Evolutionary conservation across 805 yeast genomes (phyloP), one percentile per base, ranked within the genome.

Genomic region (Monosporozyma yasuniensis): DNA sequence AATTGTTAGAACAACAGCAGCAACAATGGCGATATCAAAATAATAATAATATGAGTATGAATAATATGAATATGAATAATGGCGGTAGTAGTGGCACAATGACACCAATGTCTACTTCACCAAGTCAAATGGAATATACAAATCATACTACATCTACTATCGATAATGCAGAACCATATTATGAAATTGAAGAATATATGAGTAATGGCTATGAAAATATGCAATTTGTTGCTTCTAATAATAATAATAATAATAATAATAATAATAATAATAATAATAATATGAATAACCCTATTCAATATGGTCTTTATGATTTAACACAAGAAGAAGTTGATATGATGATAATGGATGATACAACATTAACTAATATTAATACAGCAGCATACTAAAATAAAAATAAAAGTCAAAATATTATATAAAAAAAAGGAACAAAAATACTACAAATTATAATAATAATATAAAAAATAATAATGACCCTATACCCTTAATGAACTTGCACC

Each of bases 101-200:
- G 35, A 39, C 44, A 10, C 48, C 47, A 27, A 44, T 45, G 22
- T 23, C 47, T 3, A 44, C 45, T 22, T 44, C 52, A n/a, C 22
- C 43, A 27, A 45, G 25, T 11, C 46, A 41, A 47, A 14, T 27
- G 16, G 18, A 22, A 28, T 39, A 35, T 35, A 9, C 34, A 28
- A 35, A 23, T 21, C 19, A 37, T 14, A 18, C 32, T 7, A 27
- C 7, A 4, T 22, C 9, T 5, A 42, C 8, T 18, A 35, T 23
- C 3, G 21, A 34, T 19, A 19, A 48, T 25, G 34, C 9, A 10
- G 55, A 50, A 21, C 50, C 52, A 11, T 59, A 61, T 27, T 55
- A 59, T 11, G 65, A 61, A 44, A 54, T 59, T 2, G 66, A 62
- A 47, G 65, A 60, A 27, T 62, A 62, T 48, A 62, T 62, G 65